These are phyloP conservation scores for Plantago lanceolata DNA, from an alignment of 305 asterid species.

Conservation along the genomic window DNA sequence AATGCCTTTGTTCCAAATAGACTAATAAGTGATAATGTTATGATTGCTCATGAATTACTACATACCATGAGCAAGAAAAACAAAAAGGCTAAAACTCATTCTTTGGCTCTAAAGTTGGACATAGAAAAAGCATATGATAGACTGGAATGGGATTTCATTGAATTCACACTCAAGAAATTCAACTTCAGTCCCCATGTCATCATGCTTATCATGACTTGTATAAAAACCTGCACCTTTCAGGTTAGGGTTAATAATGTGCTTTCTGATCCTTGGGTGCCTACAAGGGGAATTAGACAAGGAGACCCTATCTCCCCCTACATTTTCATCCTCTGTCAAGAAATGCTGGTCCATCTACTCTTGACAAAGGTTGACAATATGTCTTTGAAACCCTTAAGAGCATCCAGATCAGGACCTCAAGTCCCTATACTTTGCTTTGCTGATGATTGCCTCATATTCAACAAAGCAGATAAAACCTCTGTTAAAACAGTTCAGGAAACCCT, in stretches of 20 bases:
- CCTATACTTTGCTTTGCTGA: not conserved
- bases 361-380: not conserved
- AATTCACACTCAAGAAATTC: not conserved
- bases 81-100: too few species aligned
- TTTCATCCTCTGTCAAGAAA: not conserved
- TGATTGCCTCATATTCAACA: not conserved
- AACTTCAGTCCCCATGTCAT: not conserved
- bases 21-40: not conserved
- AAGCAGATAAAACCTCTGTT: too few species aligned
- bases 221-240: not conserved
- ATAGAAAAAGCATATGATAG: not conserved
- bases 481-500: not conserved
- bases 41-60: not conserved
- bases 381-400: not conserved
- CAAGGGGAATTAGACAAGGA: not conserved
- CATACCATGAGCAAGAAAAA: not conserved
- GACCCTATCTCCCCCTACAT: not conserved
- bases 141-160: not conserved
- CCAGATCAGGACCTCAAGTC: not conserved
- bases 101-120: not conserved
- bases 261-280: not conserved
- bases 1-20: not conserved
- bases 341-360: not conserved
- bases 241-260: not conserved
- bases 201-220: not conserved